A percentile compares a stretch with the other conserved stretches of the same genome.
Conservation (phyloP, 1,284 basidiomycete species). For the Microstroma glucosiphilum region DNA sequence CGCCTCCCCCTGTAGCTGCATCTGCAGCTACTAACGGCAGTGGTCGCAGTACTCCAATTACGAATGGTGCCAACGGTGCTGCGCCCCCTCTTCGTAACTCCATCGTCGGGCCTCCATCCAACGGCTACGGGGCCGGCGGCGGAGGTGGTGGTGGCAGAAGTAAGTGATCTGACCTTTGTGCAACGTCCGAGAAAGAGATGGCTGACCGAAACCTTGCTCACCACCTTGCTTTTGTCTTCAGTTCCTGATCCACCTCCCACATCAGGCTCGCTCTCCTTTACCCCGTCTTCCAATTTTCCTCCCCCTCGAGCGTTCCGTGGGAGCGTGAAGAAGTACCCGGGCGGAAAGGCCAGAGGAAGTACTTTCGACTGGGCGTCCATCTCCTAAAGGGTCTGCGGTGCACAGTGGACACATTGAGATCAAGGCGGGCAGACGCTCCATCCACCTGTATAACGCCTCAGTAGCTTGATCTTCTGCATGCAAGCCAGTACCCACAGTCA, state of each 20-base stretch:
- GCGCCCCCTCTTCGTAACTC: too few species aligned
- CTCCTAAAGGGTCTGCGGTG: too few species aligned
- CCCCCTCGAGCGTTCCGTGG: background rate
- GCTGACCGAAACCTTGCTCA: background rate
- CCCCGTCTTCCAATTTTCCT: slow-evolving; percentile 1
- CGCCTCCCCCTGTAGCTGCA: background rate
- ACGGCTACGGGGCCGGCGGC: background rate
- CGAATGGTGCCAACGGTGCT: too few species aligned
- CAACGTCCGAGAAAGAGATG: background rate
- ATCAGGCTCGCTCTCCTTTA: background rate
- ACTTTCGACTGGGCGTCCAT: slow-evolving; percentile 1
- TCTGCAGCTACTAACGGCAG: background rate
- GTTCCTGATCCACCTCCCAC: background rate
- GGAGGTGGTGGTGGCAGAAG: background rate
- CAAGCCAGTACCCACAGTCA: too few species aligned
- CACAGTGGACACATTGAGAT: too few species aligned
- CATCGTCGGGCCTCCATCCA: background rate
- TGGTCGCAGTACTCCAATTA: background rate
- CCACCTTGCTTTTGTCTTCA: background rate
- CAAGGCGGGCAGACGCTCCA: too few species aligned
- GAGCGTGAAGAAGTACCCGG: slow-evolving; percentile 5
- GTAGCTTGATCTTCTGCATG: too few species aligned
- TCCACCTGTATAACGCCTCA: too few species aligned
- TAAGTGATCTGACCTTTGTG: background rate
- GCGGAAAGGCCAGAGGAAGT: slow-evolving; percentile 1